Base-by-base conservation (phyloP, 2,329 filamentous ascomycete genomes). In the Monilinia aucupariae region DNA sequence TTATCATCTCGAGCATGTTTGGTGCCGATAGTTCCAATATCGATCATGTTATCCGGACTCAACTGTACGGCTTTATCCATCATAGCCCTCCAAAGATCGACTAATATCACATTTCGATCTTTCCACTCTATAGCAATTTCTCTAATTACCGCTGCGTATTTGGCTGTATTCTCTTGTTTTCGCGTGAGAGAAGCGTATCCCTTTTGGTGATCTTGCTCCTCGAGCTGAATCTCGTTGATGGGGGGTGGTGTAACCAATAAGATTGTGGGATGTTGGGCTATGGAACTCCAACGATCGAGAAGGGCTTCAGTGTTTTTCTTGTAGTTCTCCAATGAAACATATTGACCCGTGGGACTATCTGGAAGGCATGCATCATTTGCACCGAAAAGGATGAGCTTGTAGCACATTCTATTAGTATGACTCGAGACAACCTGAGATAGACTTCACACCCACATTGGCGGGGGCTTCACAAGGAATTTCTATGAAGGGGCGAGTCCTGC, bases 331-430 rank as follows among this genome's bases (percentile, higher is more conserved):
- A 96, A 75, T 0, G 90, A 84, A 9, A 97, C 83, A 74, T 93
- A 86, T 75, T 97, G 94, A 12, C 80, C 79, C 58, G 84, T 85
- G 34, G 60, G 52, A 50, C 51, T 17, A 45, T 83, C 78, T 4
- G 85, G 82, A 4, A 96, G 75, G 61, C 86, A 86, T 4, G 93
- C 88, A 75, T 97, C 94, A 73, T 99, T 97, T 69, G 94, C 91
- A 22, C 94, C 94, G 65, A 97, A 86, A 68, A 96, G 87, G 64
- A 96, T 77, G 47, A 77, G 70, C 60, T 65, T 68, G 37, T 8
- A 49, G 22, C 27, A 25, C 22, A 61, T 17, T 32, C 30, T 45
- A 32, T 48, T 37, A 55, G 34, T 43, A 54, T 34, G 39, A 25
- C 37, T 13, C 8, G 27, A 58, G 25, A 5, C 15, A 34, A 22